Base-by-base conservation (phyloP, 768 basidiomycete species). In the Russula virescens region DNA sequence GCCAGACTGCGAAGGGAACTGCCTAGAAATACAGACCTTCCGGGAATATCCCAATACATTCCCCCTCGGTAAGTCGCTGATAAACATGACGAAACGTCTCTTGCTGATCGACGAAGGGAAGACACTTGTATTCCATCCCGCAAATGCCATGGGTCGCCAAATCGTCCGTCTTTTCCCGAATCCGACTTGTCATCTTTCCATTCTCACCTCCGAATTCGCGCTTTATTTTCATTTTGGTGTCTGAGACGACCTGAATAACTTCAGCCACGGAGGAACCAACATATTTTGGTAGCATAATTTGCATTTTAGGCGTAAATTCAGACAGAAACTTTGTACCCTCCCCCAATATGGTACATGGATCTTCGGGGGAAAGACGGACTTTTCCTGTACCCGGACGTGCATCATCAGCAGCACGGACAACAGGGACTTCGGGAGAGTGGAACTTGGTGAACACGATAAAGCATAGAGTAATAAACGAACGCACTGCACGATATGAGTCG, bases 61-160 rank as follows among this genome's bases (percentile, higher is more conserved):
- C 93, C 10, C 92, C 92, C 60, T 88, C 83, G 60, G 84, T 90
- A 60, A 98, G 76, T 60, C 84, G 83, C 71, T 92, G 81, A 73
- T 97, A 99, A 5, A 98, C 97, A 62, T 91, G 81, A 19, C 87
- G 84, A 74, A 98, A 99, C 87, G 97, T 98, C 56, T 91, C 85
- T 65, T 89, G 84, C 72, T 98, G 97, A 76, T 99, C 91, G 64
- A 99, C 85, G 71, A 87, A 87, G 1, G 95, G 94, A 61, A 98
- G 74, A 43, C 78, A 79, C 75, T 94, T 94, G 81, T 86, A 98
- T 18, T 85, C 78, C 51, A 96, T 65, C 0, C 95, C 94, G 26
- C 71, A 72, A 42, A 78, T 68, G 11, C 86, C 85, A 49, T 83
- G 75, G 51, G 76, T 75, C 61, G 80, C 78, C 40, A 81, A 69